phyloP scores from a whole-genome alignment of 176 grass and related monocot species.

The Oryza longistaminata region DNA sequence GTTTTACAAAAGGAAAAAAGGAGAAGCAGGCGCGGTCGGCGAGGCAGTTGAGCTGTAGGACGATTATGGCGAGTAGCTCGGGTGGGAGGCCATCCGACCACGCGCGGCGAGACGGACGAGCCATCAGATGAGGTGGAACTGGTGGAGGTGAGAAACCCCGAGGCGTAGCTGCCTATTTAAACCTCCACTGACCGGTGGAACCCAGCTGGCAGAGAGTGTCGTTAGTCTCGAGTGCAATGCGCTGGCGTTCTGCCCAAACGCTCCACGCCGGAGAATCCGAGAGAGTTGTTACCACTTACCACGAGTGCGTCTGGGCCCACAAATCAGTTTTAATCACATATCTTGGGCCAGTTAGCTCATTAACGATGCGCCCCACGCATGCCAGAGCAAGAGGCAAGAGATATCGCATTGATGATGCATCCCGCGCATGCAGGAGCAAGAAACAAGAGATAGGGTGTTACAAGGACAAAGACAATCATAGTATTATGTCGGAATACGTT shows the following conservation, averaged over 20 bases:
- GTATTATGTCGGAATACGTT: not conserved
- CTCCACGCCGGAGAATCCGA: no score
- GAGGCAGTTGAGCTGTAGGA: not conserved
- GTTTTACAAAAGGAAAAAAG: no score
- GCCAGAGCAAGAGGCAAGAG: no score
- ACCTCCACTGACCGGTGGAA: not conserved
- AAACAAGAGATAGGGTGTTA: not conserved
- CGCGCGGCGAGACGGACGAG: not conserved
- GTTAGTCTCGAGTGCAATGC: no score
- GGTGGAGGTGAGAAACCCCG: not conserved
- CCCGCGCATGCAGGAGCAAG: not conserved
- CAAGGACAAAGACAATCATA: not conserved
- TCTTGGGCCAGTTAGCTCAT: no score
- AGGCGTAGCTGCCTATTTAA: not conserved
- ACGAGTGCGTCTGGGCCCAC: no score
- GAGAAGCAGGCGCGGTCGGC: conserved; percentile 13
- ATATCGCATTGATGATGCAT: no score
- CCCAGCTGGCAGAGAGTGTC: not conserved
- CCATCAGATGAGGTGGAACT: not conserved
- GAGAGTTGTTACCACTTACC: no score
- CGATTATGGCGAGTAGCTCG: conserved; percentile 15
- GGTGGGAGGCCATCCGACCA: conserved; percentile 10
- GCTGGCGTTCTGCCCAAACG: no score
- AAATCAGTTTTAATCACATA: no score
- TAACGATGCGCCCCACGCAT: no score